A percentile compares a stretch with the other conserved stretches of the same genome.
These are phyloP conservation scores for Malbranchea zuffiana DNA, from an alignment of 2,329 filamentous ascomycete species.

Conservation along the genomic window DNA sequence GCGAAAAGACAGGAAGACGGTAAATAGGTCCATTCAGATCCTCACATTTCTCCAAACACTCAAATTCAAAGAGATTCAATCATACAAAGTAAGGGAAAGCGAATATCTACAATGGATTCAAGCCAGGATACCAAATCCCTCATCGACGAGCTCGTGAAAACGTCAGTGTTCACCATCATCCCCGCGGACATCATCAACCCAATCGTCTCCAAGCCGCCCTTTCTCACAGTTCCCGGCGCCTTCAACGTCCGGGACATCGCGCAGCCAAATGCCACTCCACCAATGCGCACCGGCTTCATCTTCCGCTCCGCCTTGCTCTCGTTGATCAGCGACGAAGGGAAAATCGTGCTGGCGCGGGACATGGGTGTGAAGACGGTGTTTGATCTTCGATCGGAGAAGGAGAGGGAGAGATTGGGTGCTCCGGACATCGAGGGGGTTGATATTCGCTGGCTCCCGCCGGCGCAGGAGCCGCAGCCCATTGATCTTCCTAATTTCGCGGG, in stretches of 20 bases:
- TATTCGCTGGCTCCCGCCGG: constrained; percentile 54
- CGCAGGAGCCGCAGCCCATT: constrained; percentile 41
- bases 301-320: constrained; percentile 62
- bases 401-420: constrained; percentile 31
- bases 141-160: constrained; percentile 11
- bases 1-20: too few species aligned
- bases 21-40: too few species aligned
- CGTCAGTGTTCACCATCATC: constrained; percentile 5
- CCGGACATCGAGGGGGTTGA: constrained; percentile 42
- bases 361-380: constrained; percentile 54
- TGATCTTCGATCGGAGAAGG: constrained; percentile 51
- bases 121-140: constrained; percentile 2
- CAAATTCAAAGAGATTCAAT: too few species aligned
- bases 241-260: constrained; percentile 58
- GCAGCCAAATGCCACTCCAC: constrained; percentile 33
- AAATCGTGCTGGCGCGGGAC: constrained; percentile 38
- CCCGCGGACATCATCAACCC: constrained; percentile 6
- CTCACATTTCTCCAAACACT: too few species aligned
- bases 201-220: constrained; percentile 8
- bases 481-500: constrained; percentile 52
- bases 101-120: not conserved
- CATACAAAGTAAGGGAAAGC: too few species aligned
- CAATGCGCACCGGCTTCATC: constrained; percentile 38
- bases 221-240: constrained; percentile 41
- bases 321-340: constrained; percentile 44